Base-by-base conservation (phyloP, 2,329 filamentous ascomycete species). In the Aspergillus neotritici region DNA sequence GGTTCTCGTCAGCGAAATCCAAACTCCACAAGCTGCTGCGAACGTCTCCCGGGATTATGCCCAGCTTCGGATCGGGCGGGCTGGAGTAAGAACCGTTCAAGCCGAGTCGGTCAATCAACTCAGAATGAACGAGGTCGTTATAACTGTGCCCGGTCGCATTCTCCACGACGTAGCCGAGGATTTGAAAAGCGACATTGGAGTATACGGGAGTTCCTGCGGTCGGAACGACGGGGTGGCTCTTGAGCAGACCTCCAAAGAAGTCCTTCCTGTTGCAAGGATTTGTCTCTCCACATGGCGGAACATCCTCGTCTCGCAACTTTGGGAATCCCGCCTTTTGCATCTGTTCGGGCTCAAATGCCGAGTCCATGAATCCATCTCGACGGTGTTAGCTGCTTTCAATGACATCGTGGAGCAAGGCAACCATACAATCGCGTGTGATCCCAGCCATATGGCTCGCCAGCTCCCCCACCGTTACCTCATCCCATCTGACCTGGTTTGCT, bases 151-250 rank as follows among this genome's bases (percentile, higher is more conserved):
- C 61, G 0, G 65, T 67, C 5, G 74, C 66, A 4, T 55, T 63
- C 52, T 65, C 71, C 31, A 64, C 56, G 17, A 57, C 67, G 56
- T 62, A 69, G 34, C 49, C 69, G 37, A 68, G 44, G 3, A 67
- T 48, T 37, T 60, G 59, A 31, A 62, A 70, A 1, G 56, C 58
- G 4, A 59, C 59, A 37, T 71, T 67, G 3, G 66, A 64, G 46
- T 68, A 68, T 1, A 53, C 52, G 0, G 61, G 57, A 0, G 56
- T 62, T 5, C 61, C 56, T 43, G 54, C 69, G 25, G 54, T 52
- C 4, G 60, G 41, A 15, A 60, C 56, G 2, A 63, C 52, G 1
- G 66, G 64, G 37, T 60, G 62, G 41, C 60, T 55, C 14, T 52
- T 49, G 5, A 62, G 44, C 1, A 68, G 39, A 1, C 65, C 64